Evolutionary conservation across 306 rosid species (phyloP).

Genomic region (Pyrus pyrifolia): DNA sequence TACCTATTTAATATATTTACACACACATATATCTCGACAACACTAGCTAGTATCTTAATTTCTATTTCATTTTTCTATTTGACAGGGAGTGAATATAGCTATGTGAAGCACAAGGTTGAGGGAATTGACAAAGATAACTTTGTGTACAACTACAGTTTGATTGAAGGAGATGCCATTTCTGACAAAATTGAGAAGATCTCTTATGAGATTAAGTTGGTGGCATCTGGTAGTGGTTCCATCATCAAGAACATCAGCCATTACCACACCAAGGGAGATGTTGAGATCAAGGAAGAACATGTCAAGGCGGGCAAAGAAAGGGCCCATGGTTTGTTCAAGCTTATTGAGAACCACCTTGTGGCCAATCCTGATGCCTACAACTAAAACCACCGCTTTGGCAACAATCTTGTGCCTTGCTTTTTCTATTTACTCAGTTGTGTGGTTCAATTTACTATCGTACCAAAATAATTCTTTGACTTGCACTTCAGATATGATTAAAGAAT

Average conservation of each 20-base stretch:
- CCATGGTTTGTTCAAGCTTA: conserved; percentile 23
- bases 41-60: neutral
- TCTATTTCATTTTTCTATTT: neutral
- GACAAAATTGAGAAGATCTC: conserved; percentile 35
- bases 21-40: neutral
- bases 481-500: neutral
- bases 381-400: neutral
- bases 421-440: neutral
- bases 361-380: conserved; percentile 26
- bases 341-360: conserved; percentile 25
- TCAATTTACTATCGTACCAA: neutral
- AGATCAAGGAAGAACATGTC: conserved; percentile 11
- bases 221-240: conserved; percentile 24
- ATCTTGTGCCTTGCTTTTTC: neutral
- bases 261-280: no score
- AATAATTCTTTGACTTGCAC: neutral
- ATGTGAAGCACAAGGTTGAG: conserved; percentile 25
- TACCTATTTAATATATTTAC: neutral
- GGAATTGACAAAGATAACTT: conserved; percentile 26
- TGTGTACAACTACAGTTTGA: conserved; percentile 26
- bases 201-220: conserved; percentile 25
- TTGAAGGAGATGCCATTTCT: conserved; percentile 31
- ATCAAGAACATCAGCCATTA: conserved; percentile 11
- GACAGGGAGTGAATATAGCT: neutral
- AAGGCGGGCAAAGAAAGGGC: conserved; percentile 25